Percentiles rank a stretch among this genome's conserved stretches.
These are phyloP conservation scores for Aspergillus diversus DNA, from an alignment of 495 filamentous ascomycete genomes.

Conservation along the genomic window DNA sequence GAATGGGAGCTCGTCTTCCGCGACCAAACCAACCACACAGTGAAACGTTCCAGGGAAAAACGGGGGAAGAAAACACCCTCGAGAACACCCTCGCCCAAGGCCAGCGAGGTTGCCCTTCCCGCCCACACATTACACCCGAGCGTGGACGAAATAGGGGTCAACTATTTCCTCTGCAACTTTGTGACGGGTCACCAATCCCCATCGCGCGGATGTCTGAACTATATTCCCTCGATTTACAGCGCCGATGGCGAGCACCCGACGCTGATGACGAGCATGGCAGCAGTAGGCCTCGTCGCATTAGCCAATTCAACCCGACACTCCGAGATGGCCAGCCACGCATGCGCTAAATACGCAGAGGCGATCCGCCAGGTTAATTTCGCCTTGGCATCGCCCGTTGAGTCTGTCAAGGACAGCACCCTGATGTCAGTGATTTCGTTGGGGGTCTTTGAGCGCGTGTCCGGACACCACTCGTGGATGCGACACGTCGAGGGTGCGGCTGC, in stretches of 20 bases:
- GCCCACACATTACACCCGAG: constrained; percentile 18
- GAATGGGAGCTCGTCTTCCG: constrained; percentile 31
- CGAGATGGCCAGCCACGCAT: constrained; percentile 38
- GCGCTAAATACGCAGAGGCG: constrained; percentile 45
- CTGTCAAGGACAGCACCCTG: constrained; percentile 61
- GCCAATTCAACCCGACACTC: constrained; percentile 38
- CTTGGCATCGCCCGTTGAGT: constrained; percentile 51
- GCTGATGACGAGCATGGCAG: constrained; percentile 45
- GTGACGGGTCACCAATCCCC: constrained; percentile 29
- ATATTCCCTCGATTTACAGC: constrained; percentile 29
- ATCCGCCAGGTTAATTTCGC: constrained; percentile 51
- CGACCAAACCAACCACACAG: constrained; percentile 29
- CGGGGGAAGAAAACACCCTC: constrained; percentile 6
- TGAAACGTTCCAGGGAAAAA: constrained; percentile 28
- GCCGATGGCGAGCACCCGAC: constrained; percentile 35
- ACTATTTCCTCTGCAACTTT: constrained; percentile 44
- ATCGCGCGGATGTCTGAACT: constrained; percentile 39
- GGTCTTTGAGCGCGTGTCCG: constrained; percentile 59
- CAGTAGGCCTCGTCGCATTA: constrained; percentile 48
- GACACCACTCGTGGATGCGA: constrained; percentile 48
- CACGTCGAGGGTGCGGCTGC: constrained; percentile 59
- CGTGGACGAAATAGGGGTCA: constrained; percentile 33
- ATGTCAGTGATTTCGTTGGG: constrained; percentile 62
- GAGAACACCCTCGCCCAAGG: not conserved
- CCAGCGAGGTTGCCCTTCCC: constrained; percentile 8